Evolutionary conservation across 192 early-diverging fungal genomes (phyloP), one percentile per base, ranked within the genome.

Genomic region (Anaeromyces robustus): DNA sequence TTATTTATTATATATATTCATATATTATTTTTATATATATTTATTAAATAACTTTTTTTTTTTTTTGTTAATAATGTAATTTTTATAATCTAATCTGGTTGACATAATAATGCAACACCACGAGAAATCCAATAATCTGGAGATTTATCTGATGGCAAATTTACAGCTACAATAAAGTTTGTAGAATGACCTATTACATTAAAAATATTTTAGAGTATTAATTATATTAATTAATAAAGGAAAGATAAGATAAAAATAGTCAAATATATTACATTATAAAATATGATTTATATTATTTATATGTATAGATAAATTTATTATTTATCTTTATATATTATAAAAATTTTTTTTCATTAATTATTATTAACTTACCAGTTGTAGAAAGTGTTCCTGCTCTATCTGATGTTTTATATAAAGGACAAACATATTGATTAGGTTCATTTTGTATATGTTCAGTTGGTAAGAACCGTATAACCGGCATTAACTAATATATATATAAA

Each of bases 401-500:
- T 17, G 88, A 87, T 19, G 90, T 91, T 81, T 91, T 91, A 85
- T 91, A 91, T 28, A 91, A 85, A 16, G 90, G 90, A 80, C 85
- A 86, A 22, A 87, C 85, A 83, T 90, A 91, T 6, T 86, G 80
- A 11, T 52, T 78, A 18, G 29, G 28, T 26, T 82, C 81, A 29
- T 82, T 79, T 81, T 85, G 82, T 17, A 82, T 52, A 7, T 82
- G 39, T 85, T 88, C 86, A 12, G 85, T 86, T 30, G 90, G 90
- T 78, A 88, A 84, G 81, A 91, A 91, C 19, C 87, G 85, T 28
- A 91, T 83, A 29, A 89, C 80, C 6, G 90, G 90, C 87, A 91
- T 88, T 14, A 84, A 81, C 90, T 91, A 81, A 29, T 77, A 77
- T 78, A 29, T 43, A 31, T 26, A 22, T 32, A 80, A 78, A 79